These are phyloP conservation scores for Rhipidocladum racemiflorum DNA, from an alignment of 176 grass and related monocot species.

Conservation along the genomic window DNA sequence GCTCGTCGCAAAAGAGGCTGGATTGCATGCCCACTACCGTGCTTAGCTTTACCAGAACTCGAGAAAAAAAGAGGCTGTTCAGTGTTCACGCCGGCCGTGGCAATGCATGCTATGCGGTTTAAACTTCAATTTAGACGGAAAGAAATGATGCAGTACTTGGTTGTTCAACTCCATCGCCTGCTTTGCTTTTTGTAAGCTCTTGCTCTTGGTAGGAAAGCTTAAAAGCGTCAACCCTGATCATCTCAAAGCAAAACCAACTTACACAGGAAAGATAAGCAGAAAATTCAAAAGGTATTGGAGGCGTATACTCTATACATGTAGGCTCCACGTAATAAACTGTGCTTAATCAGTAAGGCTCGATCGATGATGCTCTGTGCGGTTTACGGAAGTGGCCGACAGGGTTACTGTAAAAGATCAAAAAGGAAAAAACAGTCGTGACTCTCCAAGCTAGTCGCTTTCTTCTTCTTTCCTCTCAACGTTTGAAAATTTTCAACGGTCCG, in stretches of 20 bases:
- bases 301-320: background rate
- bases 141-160: constrained; percentile 16
- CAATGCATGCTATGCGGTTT: background rate
- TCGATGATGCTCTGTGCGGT: constrained; percentile 10
- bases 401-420: constrained; percentile 42
- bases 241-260: constrained; percentile 50
- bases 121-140: constrained; percentile 17
- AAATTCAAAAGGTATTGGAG: constrained; percentile 22
- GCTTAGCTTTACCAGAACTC: constrained; percentile 49
- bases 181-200: constrained; percentile 42
- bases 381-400: constrained; percentile 45
- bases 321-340: background rate
- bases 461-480: background rate
- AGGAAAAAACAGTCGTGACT: constrained; percentile 37
- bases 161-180: background rate
- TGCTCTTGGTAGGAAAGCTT: constrained; percentile 18
- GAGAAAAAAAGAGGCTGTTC: constrained; percentile 44
- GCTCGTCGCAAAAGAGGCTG: constrained; percentile 19
- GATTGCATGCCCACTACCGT: constrained; percentile 9
- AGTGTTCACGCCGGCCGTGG: constrained; percentile 42
- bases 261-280: background rate
- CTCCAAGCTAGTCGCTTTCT: constrained; percentile 34
- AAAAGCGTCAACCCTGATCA: constrained; percentile 41
- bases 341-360: background rate
- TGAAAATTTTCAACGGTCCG: constrained; percentile 26